A percentile compares a stretch with the other conserved stretches of the same genome.
Evolutionary conservation across 2,329 filamentous ascomycete genomes (phyloP).

Genomic region (Ceratocystis cubensis): DNA sequence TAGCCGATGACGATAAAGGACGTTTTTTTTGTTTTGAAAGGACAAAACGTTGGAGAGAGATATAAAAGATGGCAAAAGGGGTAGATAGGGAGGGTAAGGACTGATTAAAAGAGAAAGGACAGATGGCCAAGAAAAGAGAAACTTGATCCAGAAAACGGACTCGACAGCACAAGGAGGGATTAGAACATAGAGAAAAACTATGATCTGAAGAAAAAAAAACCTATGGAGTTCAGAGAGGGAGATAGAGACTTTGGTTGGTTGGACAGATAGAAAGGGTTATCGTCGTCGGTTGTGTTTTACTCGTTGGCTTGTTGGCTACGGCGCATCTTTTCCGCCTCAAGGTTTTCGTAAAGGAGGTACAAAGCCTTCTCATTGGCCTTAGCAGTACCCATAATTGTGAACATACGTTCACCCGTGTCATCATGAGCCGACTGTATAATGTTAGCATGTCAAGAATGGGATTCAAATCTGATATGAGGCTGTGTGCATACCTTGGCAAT

Average conservation of each 20-base stretch:
- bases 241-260: not conserved
- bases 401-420: slow-evolving; percentile 97
- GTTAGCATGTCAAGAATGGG: not conserved
- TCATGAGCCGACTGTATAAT: slow-evolving; percentile 67
- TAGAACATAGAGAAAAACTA: not conserved
- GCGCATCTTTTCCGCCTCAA: slow-evolving; percentile 98
- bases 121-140: slow-evolving; percentile 8
- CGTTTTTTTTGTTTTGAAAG: slow-evolving; percentile 10
- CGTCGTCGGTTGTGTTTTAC: slow-evolving; percentile 28
- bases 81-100: not conserved
- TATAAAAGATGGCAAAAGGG: not conserved
- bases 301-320: slow-evolving; percentile 60
- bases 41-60: not conserved
- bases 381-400: slow-evolving; percentile 94
- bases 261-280: slow-evolving; percentile 14
- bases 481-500: slow-evolving; percentile 63
- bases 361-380: slow-evolving; percentile 91
- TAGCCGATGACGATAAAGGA: not conserved
- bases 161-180: not conserved
- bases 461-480: not conserved
- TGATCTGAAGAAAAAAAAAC: not conserved
- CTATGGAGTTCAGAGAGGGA: slow-evolving; percentile 9
- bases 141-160: slow-evolving; percentile 10
- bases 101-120: slow-evolving; percentile 8
- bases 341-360: slow-evolving; percentile 92